Conservation (phyloP, 139 green algal species). For the Tetradesmus lagerheimii region DNA sequence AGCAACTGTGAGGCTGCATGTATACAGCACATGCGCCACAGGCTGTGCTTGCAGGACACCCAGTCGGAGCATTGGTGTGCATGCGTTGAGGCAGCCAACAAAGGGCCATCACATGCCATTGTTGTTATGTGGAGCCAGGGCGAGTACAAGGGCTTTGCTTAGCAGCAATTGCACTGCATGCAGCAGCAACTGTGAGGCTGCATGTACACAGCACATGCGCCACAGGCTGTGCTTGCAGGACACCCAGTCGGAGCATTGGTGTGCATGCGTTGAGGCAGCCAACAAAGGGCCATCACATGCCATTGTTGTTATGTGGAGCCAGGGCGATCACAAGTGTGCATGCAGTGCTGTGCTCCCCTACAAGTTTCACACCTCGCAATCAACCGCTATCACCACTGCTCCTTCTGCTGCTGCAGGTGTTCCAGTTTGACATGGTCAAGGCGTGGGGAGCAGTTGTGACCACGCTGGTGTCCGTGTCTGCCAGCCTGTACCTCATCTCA, state of each 20-base stretch:
- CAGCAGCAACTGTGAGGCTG: not conserved
- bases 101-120: no score
- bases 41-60: no score
- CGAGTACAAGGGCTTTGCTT: not conserved
- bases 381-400: not conserved
- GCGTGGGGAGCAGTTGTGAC: constrained; percentile 82
- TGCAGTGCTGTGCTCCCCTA: not conserved
- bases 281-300: no score
- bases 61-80: no score
- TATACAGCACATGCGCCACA: no score
- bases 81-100: no score
- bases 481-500: constrained; percentile 83
- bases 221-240: no score
- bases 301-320: no score
- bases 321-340: not conserved
- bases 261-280: no score
- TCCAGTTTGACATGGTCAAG: constrained; percentile 84
- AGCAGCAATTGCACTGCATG: not conserved
- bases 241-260: no score
- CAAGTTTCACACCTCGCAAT: not conserved
- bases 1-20: not conserved
- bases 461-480: constrained; percentile 71
- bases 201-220: no score
- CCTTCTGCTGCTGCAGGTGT: constrained; percentile 71
- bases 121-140: no score